Percentiles rank a stretch among this genome's conserved stretches.
phyloP scores from a whole-genome alignment of 805 yeast genomes.

The Grigorovia yakushimaensis region DNA sequence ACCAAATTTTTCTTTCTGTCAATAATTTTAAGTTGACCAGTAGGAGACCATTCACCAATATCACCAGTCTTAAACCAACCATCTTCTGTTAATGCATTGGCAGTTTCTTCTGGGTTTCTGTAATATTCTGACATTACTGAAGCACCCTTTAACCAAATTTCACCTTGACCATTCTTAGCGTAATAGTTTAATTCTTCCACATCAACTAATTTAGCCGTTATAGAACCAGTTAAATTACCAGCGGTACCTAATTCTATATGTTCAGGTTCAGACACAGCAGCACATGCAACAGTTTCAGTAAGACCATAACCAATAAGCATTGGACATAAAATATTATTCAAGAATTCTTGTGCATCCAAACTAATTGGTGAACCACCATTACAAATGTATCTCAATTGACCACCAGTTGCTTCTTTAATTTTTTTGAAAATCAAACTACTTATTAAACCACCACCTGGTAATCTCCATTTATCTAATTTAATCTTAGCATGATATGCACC shows the following conservation, averaged over 20 bases:
- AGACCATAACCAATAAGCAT: constrained; percentile 92
- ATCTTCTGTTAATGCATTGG: constrained; percentile 62
- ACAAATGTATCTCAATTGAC: constrained; percentile 57
- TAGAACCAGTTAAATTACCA: constrained; percentile 73
- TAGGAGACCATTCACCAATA: constrained; percentile 82
- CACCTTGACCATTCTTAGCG: constrained; percentile 91
- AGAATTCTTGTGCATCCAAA: constrained; percentile 72
- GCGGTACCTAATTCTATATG: constrained; percentile 65
- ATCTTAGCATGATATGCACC: constrained; percentile 67
- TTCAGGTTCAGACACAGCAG: constrained; percentile 56
- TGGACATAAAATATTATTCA: constrained; percentile 69
- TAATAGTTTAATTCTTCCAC: constrained; percentile 84
- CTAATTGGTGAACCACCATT: constrained; percentile 94
- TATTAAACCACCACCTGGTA: constrained; percentile 60
- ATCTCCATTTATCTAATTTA: constrained; percentile 47
- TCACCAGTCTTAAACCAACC: constrained; percentile 98
- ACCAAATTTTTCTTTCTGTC: constrained; percentile 95
- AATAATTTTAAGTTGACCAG: constrained; percentile 72
- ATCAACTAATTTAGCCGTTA: constrained; percentile 83
- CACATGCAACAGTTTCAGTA: constrained; percentile 91
- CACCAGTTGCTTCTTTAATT: constrained; percentile 93
- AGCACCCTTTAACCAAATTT: constrained; percentile 68
- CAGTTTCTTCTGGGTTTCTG: constrained; percentile 75
- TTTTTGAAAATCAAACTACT: constrained; percentile 75
- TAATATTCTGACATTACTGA: constrained; percentile 70